Percentiles rank a stretch among this genome's conserved stretches.
phyloP scores from a whole-genome alignment of 441 rosid genomes.

The Pelargonium myrrhifolium region DNA sequence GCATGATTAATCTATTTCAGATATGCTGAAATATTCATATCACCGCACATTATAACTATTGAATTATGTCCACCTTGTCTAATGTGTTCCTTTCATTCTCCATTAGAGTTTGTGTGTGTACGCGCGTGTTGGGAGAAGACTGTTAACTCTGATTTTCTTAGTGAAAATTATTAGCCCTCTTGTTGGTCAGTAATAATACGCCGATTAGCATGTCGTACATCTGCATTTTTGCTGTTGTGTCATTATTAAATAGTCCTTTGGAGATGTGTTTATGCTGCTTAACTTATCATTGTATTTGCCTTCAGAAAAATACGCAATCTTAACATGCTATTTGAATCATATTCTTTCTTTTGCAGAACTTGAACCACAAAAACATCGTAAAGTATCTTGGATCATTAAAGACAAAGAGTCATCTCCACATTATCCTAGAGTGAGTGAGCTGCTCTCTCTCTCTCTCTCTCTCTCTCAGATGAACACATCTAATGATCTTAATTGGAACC shows the following conservation, averaged over 20 bases:
- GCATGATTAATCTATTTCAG: no score
- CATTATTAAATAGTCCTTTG: conserved; percentile 7
- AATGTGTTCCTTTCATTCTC: not conserved
- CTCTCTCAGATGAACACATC: not conserved
- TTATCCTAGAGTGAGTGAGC: conserved; percentile 85
- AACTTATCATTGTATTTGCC: conserved; percentile 5
- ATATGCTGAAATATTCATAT: not conserved
- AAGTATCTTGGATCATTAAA: conserved; percentile 93
- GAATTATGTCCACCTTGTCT: not conserved
- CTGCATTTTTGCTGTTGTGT: not conserved
- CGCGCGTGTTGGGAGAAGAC: not conserved
- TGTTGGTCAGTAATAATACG: not conserved
- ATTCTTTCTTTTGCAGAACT: conserved; percentile 47
- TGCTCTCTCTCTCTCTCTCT: conserved; percentile 4
- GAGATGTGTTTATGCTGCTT: conserved; percentile 10
- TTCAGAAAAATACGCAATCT: not conserved
- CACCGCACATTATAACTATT: not conserved
- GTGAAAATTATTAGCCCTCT: not conserved
- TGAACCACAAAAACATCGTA: conserved; percentile 97
- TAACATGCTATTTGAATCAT: not conserved
- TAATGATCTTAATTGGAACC: no score
- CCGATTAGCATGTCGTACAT: not conserved
- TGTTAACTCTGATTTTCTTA: not conserved
- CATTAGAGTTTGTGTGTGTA: not conserved
- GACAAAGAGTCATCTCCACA: conserved; percentile 95